Conservation (phyloP, 2,329 filamentous ascomycete species). For the Sordariomycetes sp. region DNA sequence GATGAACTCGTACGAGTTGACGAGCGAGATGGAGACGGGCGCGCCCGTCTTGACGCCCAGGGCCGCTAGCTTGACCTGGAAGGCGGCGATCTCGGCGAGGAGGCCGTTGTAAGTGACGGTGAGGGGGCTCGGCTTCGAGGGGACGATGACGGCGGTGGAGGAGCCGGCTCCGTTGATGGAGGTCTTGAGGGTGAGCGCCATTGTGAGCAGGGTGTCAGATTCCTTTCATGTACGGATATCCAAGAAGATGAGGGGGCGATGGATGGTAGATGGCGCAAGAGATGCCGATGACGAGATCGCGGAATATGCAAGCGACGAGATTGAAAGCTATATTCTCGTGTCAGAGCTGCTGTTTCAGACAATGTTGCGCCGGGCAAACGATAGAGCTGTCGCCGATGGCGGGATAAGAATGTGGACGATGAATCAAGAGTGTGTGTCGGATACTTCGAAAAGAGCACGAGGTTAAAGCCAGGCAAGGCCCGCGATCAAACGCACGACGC, state of each 20-base stretch:
- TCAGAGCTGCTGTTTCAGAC: neutral
- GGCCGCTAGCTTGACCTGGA: constrained; percentile 66
- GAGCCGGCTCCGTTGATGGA: constrained; percentile 31
- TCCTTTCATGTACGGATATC: neutral
- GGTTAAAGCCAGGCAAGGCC: neutral
- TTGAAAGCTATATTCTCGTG: neutral
- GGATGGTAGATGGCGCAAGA: neutral
- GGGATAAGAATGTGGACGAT: neutral
- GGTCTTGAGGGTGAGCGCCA: constrained; percentile 33
- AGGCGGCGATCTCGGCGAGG: constrained; percentile 48
- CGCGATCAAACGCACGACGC: neutral
- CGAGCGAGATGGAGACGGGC: constrained; percentile 70
- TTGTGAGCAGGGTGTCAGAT: constrained; percentile 8
- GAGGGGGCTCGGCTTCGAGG: constrained; percentile 46
- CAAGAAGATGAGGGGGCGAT: neutral
- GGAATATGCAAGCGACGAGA: neutral
- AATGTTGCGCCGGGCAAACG: neutral
- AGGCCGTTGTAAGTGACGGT: constrained; percentile 60
- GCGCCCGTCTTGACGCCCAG: constrained; percentile 57
- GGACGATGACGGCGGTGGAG: constrained; percentile 57
- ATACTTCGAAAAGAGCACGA: neutral
- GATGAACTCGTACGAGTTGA: constrained; percentile 82
- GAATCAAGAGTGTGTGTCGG: neutral
- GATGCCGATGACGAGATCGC: neutral
- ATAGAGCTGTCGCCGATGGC: neutral